Evolutionary conservation across 768 basidiomycete genomes (phyloP).

Genomic region (Scleroderma citrinum): DNA sequence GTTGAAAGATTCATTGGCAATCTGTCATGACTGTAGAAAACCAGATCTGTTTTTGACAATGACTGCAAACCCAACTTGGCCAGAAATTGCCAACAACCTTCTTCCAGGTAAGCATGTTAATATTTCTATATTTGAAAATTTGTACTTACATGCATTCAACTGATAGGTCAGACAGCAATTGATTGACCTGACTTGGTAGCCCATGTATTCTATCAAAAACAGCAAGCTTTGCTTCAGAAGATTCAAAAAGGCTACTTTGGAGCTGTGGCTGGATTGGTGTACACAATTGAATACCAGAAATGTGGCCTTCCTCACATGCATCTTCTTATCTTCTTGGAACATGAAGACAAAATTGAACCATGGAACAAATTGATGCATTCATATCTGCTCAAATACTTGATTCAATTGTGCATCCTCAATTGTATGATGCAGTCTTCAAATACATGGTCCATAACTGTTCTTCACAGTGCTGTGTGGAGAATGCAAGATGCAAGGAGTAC

Average conservation of each 20-base stretch:
- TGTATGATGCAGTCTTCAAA: constrained; percentile 34
- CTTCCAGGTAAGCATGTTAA: too few species aligned
- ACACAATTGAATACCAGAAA: constrained; percentile 56
- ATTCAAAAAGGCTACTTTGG: constrained; percentile 41
- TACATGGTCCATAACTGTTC: constrained; percentile 41
- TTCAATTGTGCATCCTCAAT: constrained; percentile 29
- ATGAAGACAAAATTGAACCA: constrained; percentile 28
- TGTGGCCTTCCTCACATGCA: constrained; percentile 52
- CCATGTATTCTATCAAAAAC: constrained; percentile 41
- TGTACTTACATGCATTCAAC: too few species aligned
- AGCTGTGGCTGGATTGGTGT: constrained; percentile 35
- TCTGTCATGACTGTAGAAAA: too few species aligned
- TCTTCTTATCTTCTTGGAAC: constrained; percentile 37
- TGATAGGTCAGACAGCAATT: constrained; percentile 27
- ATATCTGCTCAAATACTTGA: constrained; percentile 42
- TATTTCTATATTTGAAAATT: too few species aligned
- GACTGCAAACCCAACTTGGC: too few species aligned
- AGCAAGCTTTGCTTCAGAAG: constrained; percentile 28
- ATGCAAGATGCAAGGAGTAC: constrained; percentile 35
- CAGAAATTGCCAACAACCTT: too few species aligned
- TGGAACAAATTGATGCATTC: constrained; percentile 33
- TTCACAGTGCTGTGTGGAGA: constrained; percentile 31
- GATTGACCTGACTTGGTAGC: constrained; percentile 45
- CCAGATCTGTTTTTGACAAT: too few species aligned
- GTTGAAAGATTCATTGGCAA: too few species aligned